A percentile compares a stretch with the other conserved stretches of the same genome.
Conservation (phyloP, 768 basidiomycete species). For the Daedalea quercina region DNA sequence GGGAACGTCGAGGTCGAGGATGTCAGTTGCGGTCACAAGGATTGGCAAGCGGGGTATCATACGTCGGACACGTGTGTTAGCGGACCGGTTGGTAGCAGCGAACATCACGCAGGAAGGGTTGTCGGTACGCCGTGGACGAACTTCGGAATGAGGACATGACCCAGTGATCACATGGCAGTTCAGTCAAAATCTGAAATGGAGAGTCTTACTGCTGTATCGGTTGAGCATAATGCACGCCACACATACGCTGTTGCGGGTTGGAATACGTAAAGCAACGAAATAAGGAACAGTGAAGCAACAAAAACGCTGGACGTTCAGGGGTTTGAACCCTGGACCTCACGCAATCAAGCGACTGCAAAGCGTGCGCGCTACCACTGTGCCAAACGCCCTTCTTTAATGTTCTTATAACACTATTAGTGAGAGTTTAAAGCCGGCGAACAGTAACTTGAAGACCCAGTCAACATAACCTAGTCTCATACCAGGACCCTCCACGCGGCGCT, state of each 20-base stretch:
- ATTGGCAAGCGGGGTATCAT: background rate
- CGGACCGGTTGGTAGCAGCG: background rate
- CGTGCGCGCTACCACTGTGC: constrained; percentile 32
- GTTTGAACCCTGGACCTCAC: constrained; percentile 28
- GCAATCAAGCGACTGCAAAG: constrained; percentile 22
- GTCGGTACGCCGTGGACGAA: background rate
- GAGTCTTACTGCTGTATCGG: no score
- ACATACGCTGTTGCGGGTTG: no score
- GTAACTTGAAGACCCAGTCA: no score
- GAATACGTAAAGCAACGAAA: background rate
- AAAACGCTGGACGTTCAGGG: constrained; percentile 27
- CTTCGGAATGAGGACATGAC: background rate
- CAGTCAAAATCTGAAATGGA: no score
- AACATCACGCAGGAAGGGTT: background rate
- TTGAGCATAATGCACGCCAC: no score
- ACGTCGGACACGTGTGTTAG: background rate
- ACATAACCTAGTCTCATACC: no score
- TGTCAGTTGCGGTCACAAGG: background rate
- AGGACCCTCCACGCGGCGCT: no score
- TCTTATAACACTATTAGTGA: no score
- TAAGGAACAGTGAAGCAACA: no score
- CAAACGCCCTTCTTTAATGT: constrained; percentile 19
- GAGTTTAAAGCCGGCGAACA: no score
- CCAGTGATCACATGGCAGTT: background rate
- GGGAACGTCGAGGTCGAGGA: background rate